Percentiles rank a stretch among this genome's conserved stretches.
These are phyloP conservation scores for Leersia perrieri DNA, from an alignment of 176 grass and related monocot species.

Conservation along the genomic window DNA sequence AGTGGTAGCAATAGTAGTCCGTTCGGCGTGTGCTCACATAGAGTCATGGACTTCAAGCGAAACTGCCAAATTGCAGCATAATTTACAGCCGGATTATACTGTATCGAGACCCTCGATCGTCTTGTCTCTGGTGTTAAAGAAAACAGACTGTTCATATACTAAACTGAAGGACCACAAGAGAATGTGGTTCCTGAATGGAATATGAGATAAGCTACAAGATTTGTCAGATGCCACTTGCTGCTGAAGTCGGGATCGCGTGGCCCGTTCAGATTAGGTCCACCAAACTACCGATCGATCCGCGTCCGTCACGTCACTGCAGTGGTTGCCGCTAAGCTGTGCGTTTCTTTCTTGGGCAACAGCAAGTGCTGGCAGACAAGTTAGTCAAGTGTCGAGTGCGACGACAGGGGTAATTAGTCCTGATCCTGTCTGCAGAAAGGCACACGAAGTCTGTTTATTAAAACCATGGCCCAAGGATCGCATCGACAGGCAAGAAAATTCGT, in stretches of 20 bases:
- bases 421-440: slow-evolving; percentile 34
- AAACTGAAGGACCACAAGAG: background rate
- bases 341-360: background rate
- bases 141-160: background rate
- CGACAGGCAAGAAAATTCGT: background rate
- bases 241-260: background rate
- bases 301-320: background rate
- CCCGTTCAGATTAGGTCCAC: background rate
- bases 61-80: background rate
- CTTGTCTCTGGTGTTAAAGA: background rate
- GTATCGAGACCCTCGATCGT: background rate
- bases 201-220: slow-evolving; percentile 1
- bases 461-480: background rate
- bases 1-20: background rate
- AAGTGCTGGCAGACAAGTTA: slow-evolving; percentile 13
- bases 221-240: slow-evolving; percentile 17
- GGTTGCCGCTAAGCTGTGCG: background rate
- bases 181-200: background rate
- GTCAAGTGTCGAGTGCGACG: background rate
- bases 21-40: background rate
- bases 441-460: background rate
- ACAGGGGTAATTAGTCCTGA: slow-evolving; percentile 3
- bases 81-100: background rate
- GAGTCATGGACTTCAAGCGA: background rate
- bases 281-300: background rate